phyloP scores from a whole-genome alignment of 164 flowering plant genomes.

The Vitis amurensis region DNA sequence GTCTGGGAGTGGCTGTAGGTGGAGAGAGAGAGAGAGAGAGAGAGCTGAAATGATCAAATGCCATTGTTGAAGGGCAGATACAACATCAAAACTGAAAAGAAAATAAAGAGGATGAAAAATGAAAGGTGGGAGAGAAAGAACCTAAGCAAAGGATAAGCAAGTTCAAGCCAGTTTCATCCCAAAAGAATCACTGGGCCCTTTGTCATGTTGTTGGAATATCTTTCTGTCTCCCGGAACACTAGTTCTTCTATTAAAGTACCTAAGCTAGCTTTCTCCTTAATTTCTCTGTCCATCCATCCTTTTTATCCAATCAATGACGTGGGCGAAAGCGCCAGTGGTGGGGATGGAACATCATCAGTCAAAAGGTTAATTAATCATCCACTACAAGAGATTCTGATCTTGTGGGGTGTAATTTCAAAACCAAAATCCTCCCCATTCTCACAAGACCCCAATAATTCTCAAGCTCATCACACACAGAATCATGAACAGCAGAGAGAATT shows the following conservation, averaged over 20 bases:
- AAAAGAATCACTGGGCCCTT: constrained; percentile 15
- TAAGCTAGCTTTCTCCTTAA: constrained; percentile 1
- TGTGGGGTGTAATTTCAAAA: constrained; percentile 2
- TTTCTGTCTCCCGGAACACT: background rate
- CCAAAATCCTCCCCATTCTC: background rate
- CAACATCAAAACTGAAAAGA: background rate
- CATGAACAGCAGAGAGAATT: background rate
- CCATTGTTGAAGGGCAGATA: background rate
- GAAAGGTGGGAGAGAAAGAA: background rate
- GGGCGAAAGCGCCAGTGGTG: background rate
- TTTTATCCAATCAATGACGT: too few species aligned
- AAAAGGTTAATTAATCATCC: constrained; percentile 10
- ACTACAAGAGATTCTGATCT: constrained; percentile 13
- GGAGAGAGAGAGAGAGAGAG: background rate
- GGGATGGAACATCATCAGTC: constrained; percentile 17
- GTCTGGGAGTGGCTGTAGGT: background rate
- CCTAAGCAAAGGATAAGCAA: constrained; percentile 1
- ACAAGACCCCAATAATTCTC: background rate
- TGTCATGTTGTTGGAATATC: constrained; percentile 3
- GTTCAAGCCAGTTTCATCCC: background rate
- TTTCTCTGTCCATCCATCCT: background rate
- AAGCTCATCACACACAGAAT: background rate
- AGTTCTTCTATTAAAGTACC: constrained; percentile 6
- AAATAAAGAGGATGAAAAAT: background rate
- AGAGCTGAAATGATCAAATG: background rate